Evolutionary conservation across 2,329 filamentous ascomycete species (phyloP), one percentile per base, ranked within the genome.

Genomic region (Scopulariopsis brevicaulis): DNA sequence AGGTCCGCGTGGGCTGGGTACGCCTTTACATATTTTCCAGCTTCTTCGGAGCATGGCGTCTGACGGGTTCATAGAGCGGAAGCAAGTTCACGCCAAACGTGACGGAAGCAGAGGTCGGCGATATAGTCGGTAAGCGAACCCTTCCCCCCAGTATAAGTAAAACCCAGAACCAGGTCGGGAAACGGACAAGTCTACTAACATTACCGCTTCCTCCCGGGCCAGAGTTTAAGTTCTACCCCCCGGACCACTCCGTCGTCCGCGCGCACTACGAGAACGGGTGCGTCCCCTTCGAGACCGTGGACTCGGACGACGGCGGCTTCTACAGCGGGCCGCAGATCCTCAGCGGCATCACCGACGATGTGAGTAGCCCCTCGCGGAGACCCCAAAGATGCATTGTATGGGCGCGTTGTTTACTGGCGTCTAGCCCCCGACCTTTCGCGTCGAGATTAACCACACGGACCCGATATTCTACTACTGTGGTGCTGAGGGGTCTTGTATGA

Each of bases 391-490:
- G 32, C 35, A 22, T 20, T 22, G 32, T 28, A 14, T 53, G 4
- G 46, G 14, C 18, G 20, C 6, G 7, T 2, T 24, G 12, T n/a
- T 50, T 11, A 50, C 46, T 12, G 4, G n/a, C 51, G 12, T 32
- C 22, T 20, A 76, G 73, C 71, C 68, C 20, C 77, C 76, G 22
- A 69, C 65, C 43, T 80, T 67, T 59, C 64, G 66, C 50, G 63
- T 79, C 25, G 63, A 61, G 22, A 72, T 89, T 59, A 86, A 87
- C 63, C 74, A 84, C 62, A 85, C 83, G 0, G 57, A 60, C 34
- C 85, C 86, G 0, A 78, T 84, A 18, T 88, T 85, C 67, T 87
- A 81, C 68, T 90, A 89, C 68, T 90, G 85, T 62, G 81, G 84
- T 0, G 86, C 86, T 0, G 77, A 82, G 0, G 78, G 75, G 0